Base-by-base conservation (phyloP, 2,329 filamentous ascomycete species). In the Emmonsiellopsis sp. region DNA sequence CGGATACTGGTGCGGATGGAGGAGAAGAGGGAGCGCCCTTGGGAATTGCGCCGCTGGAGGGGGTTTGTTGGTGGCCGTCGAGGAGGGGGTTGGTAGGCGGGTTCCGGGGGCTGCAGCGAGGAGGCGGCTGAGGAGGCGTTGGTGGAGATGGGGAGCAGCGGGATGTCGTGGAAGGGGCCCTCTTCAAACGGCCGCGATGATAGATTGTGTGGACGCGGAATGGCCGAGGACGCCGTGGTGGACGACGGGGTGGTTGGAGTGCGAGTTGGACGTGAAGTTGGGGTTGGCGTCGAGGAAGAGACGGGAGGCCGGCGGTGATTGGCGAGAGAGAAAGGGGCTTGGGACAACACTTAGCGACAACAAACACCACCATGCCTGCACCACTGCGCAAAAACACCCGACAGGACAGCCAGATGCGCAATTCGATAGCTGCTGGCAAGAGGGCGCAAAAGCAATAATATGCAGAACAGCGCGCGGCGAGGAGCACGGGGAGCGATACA, bases 151-250 rank as follows among this genome's bases (percentile, higher is more conserved):
- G 58, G 58, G 40, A 55, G 52, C 42, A 60, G 55, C 13, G 56
- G 58, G 42, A 61, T 57, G 31, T 59, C 55, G 14, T 58, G 54
- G 55, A 62, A 58, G 34, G 61, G 58, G 51, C 57, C 58, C 51
- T 65, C 63, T 70, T 71, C 62, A 65, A 63, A 60, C 69, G 66
- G 60, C 65, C 68, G 60, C 68, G 70, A 61, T 68, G 70, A 65
- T 66, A 68, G 40, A 55, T 62, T 44, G 55, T 53, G 58, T 56
- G 57, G 46, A 57, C 58, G 53, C 34, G 53, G 56, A 48, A 56
- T 44, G 50, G 54, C 55, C 49, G 59, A 58, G 51, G 63, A 60
- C 51, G 64, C 58, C 62, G 64, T 67, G 57, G 61, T 63, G 55
- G 64, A 55, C 46, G 56, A 42, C 45, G 55, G 13, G 21, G 48